A percentile compares a stretch with the other conserved stretches of the same genome.
phyloP scores from a whole-genome alignment of 176 grass and related monocot genomes.

The Echinochloa phyllopogon region DNA sequence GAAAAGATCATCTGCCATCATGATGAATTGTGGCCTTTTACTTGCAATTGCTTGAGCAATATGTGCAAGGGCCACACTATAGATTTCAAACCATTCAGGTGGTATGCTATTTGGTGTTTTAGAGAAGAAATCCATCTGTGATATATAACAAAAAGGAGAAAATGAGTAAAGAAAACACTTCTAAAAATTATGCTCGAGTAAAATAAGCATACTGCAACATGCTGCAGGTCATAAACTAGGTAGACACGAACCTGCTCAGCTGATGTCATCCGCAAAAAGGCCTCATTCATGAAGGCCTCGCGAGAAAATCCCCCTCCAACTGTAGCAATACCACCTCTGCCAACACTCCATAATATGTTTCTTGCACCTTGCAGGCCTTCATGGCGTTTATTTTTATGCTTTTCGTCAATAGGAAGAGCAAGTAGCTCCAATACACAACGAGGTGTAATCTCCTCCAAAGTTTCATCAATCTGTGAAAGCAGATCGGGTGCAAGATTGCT shows the following conservation, averaged over 20 bases:
- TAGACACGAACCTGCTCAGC: slow-evolving; percentile 74
- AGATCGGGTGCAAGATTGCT: slow-evolving; percentile 88
- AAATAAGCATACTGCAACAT: neutral
- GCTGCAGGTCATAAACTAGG: slow-evolving; percentile 15
- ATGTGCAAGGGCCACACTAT: slow-evolving; percentile 87
- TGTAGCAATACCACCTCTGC: slow-evolving; percentile 70
- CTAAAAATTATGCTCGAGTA: neutral
- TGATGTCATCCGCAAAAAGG: slow-evolving; percentile 84
- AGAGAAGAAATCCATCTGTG: slow-evolving; percentile 82
- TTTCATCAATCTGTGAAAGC: slow-evolving; percentile 87
- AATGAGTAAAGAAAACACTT: slow-evolving; percentile 20
- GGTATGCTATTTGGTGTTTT: slow-evolving; percentile 90
- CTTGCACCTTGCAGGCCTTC: slow-evolving; percentile 79
- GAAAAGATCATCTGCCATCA: slow-evolving; percentile 73
- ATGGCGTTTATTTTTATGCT: slow-evolving; percentile 64
- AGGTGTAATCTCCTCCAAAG: slow-evolving; percentile 94
- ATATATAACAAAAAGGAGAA: slow-evolving; percentile 23
- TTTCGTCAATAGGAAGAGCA: slow-evolving; percentile 71
- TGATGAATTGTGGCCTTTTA: slow-evolving; percentile 80
- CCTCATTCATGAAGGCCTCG: slow-evolving; percentile 86
- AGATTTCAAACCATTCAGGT: slow-evolving; percentile 89
- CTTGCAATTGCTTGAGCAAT: slow-evolving; percentile 81
- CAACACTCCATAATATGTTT: slow-evolving; percentile 91
- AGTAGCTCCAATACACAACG: slow-evolving; percentile 87
- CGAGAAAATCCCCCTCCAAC: slow-evolving; percentile 94